phyloP scores from a whole-genome alignment of 805 yeast species.

The Lipomyces yamadae region DNA sequence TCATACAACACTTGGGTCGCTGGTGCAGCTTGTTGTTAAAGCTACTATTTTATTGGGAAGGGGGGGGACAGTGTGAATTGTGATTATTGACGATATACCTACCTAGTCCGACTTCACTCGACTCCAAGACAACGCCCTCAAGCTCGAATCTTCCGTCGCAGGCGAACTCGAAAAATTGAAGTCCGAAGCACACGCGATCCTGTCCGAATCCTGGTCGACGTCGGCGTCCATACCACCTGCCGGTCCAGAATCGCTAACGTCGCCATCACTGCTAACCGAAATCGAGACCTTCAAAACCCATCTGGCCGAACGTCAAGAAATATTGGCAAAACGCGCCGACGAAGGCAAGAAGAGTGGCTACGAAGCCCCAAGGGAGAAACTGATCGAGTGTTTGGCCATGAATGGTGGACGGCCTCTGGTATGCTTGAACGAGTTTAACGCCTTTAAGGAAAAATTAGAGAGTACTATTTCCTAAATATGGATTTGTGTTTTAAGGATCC shows the following conservation, averaged over 20 bases:
- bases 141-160: constrained; percentile 46
- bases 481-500: background rate
- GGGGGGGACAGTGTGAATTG: too few relatives aligned
- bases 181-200: constrained; percentile 41
- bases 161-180: constrained; percentile 44
- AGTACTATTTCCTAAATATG: constrained; percentile 17
- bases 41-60: too few relatives aligned
- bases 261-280: constrained; percentile 32
- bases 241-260: constrained; percentile 24
- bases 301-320: constrained; percentile 36
- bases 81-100: constrained; percentile 2
- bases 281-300: constrained; percentile 30
- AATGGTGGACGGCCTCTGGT: constrained; percentile 68
- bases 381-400: constrained; percentile 61
- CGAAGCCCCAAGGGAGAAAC: constrained; percentile 49
- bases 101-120: constrained; percentile 47
- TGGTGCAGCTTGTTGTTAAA: background rate
- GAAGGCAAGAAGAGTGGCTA: constrained; percentile 27
- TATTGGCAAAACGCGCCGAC: constrained; percentile 50
- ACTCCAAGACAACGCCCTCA: constrained; percentile 43
- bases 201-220: constrained; percentile 32
- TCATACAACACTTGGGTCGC: background rate
- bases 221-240: constrained; percentile 18
- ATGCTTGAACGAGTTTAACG: constrained; percentile 81
- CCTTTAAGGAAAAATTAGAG: constrained; percentile 63